Conservation (phyloP, 495 filamentous ascomycete genomes). For the Articulospora tetracladia region DNA sequence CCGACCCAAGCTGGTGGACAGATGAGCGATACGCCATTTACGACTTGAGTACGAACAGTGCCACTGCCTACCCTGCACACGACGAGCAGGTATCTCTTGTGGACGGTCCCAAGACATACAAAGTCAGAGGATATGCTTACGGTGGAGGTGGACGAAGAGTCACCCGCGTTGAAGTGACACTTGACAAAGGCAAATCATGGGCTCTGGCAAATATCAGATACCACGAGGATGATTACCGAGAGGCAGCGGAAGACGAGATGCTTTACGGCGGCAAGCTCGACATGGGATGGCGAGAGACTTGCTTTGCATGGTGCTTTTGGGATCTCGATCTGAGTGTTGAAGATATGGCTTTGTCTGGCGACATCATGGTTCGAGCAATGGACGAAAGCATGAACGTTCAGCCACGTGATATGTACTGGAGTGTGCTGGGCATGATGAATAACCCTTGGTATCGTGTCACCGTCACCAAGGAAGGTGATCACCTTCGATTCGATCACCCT, state of each 20-base stretch:
- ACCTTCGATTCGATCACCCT: conserved; percentile 82
- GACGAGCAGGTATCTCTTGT: conserved; percentile 63
- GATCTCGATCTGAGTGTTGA: conserved; percentile 63
- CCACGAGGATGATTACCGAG: conserved; percentile 81
- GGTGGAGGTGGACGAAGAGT: conserved; percentile 84
- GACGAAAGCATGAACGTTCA: conserved; percentile 88
- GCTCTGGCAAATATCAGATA: conserved; percentile 76
- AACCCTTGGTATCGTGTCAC: conserved; percentile 90
- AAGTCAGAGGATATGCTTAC: conserved; percentile 81
- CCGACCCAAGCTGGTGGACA: conserved; percentile 75
- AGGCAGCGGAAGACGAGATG: conserved; percentile 49
- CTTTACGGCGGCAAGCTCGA: conserved; percentile 79
- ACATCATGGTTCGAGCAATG: conserved; percentile 84
- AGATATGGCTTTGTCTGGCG: conserved; percentile 59
- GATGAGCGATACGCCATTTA: conserved; percentile 96
- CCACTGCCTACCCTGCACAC: conserved; percentile 76
- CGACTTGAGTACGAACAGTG: conserved; percentile 87
- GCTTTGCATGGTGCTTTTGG: conserved; percentile 97
- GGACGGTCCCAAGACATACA: conserved; percentile 51
- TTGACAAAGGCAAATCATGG: conserved; percentile 86
- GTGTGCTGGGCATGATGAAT: conserved; percentile 97
- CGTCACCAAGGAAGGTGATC: conserved; percentile 66
- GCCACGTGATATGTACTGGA: conserved; percentile 96
- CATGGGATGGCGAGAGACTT: conserved; percentile 75
- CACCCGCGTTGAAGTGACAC: conserved; percentile 77